Percentiles rank a stretch among this genome's conserved stretches.
These are phyloP conservation scores for Penicillium silybi DNA, from an alignment of 495 filamentous ascomycete genomes.

Conservation along the genomic window DNA sequence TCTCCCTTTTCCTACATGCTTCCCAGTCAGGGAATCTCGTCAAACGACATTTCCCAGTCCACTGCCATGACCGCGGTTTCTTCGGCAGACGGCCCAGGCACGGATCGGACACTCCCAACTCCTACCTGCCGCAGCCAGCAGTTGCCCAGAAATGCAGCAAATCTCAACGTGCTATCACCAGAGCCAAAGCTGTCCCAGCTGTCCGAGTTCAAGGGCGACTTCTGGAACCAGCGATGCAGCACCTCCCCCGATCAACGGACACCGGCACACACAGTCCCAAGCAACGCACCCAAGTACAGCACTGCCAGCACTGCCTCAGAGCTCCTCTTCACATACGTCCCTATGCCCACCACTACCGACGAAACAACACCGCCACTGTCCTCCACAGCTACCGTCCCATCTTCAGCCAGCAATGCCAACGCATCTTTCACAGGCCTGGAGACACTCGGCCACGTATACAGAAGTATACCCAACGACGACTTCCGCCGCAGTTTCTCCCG, in stretches of 20 bases:
- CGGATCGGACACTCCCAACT: constrained; percentile 38
- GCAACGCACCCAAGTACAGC: constrained; percentile 17
- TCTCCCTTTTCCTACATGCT: constrained; percentile 29
- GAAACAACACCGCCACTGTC: constrained; percentile 2
- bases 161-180: background rate
- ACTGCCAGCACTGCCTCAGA: constrained; percentile 19
- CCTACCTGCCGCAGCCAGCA: constrained; percentile 24
- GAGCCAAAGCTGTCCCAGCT: background rate
- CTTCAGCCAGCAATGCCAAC: background rate
- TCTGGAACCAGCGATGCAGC: constrained; percentile 14
- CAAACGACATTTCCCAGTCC: constrained; percentile 18
- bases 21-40: constrained; percentile 19
- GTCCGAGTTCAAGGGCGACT: constrained; percentile 10
- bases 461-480: constrained; percentile 6
- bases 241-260: background rate
- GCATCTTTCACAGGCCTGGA: constrained; percentile 19
- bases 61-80: constrained; percentile 18
- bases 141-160: constrained; percentile 7
- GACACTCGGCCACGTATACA: constrained; percentile 21
- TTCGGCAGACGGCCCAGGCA: constrained; percentile 19
- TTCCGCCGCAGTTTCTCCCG: constrained; percentile 17
- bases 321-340: constrained; percentile 28
- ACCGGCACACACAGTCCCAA: constrained; percentile 7
- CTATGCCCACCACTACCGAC: constrained; percentile 21
- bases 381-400: constrained; percentile 6